A percentile compares a stretch with the other conserved stretches of the same genome.
Evolutionary conservation across 768 basidiomycete genomes (phyloP).

Genomic region (Hygrophorus pudorinus): DNA sequence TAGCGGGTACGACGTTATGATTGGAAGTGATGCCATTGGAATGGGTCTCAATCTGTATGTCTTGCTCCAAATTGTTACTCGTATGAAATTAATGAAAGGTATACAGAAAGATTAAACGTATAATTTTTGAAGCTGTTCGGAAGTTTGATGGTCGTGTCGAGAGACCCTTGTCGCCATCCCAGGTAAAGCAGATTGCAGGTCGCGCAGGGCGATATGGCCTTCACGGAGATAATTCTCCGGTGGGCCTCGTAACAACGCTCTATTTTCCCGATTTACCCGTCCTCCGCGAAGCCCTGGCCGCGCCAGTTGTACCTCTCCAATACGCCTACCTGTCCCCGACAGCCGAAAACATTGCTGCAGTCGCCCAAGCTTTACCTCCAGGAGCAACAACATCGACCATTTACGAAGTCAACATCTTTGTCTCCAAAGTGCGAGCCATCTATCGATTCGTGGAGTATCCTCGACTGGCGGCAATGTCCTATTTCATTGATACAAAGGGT

Average conservation of each 20-base stretch:
- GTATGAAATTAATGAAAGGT: neutral
- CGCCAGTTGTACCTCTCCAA: constrained; percentile 38
- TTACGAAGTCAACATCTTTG: constrained; percentile 38
- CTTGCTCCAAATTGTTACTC: neutral
- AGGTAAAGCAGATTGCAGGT: constrained; percentile 91
- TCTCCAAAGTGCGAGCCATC: constrained; percentile 32
- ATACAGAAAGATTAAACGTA: constrained; percentile 78
- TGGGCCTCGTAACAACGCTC: constrained; percentile 73
- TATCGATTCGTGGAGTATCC: constrained; percentile 26
- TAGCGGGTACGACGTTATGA: constrained; percentile 80
- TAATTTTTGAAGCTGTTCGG: constrained; percentile 61
- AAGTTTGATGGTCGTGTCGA: constrained; percentile 52
- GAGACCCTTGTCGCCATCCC: constrained; percentile 50
- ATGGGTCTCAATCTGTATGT: constrained; percentile 96
- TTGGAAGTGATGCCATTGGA: constrained; percentile 92
- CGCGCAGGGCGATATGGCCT: constrained; percentile 86
- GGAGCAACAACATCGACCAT: constrained; percentile 30
- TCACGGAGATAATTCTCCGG: constrained; percentile 32
- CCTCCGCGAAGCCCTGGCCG: constrained; percentile 44
- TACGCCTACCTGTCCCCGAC: constrained; percentile 37
- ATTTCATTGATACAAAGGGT: constrained; percentile 32
- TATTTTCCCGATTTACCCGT: constrained; percentile 47
- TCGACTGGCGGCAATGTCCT: constrained; percentile 16
- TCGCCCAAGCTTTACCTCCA: constrained; percentile 32
- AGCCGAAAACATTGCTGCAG: constrained; percentile 6